Conservation (phyloP, 2,329 filamentous ascomycete species). For the Nakataea oryzae region DNA sequence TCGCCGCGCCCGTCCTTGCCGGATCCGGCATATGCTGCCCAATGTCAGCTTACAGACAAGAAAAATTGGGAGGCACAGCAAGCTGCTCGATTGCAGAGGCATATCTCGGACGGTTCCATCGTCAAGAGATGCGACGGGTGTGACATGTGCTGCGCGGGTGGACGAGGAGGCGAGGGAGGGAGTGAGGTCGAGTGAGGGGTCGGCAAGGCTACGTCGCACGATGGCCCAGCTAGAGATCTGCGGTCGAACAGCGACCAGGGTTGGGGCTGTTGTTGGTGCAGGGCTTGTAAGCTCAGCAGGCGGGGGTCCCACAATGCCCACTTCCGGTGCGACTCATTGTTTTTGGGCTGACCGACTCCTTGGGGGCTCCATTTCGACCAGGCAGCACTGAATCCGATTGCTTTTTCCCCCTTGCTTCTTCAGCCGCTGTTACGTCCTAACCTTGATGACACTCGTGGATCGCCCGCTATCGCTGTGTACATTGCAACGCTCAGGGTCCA, state of each 20-base stretch:
- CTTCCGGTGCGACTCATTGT: background rate
- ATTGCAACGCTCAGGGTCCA: too few relatives aligned
- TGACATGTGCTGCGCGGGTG: background rate
- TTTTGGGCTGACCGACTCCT: background rate
- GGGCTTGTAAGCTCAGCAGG: background rate
- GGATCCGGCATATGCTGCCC: background rate
- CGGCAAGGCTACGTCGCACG: background rate
- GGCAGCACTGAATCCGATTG: background rate
- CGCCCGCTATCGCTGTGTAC: too few relatives aligned
- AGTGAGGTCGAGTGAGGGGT: too few relatives aligned
- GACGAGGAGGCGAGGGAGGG: background rate
- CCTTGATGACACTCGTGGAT: too few relatives aligned
- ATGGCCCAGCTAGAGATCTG: too few relatives aligned
- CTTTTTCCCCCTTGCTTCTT: background rate
- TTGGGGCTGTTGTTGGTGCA: background rate
- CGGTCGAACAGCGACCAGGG: background rate
- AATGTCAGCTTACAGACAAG: background rate
- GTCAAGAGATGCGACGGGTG: background rate
- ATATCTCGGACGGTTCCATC: background rate
- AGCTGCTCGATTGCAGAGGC: background rate
- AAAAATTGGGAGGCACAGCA: background rate
- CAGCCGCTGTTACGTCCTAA: too few relatives aligned
- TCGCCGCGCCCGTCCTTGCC: background rate
- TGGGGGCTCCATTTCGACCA: background rate
- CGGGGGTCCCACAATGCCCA: background rate